These are phyloP conservation scores for Salix purpurea DNA, from an alignment of 345 rosid genomes.

Conservation along the genomic window DNA sequence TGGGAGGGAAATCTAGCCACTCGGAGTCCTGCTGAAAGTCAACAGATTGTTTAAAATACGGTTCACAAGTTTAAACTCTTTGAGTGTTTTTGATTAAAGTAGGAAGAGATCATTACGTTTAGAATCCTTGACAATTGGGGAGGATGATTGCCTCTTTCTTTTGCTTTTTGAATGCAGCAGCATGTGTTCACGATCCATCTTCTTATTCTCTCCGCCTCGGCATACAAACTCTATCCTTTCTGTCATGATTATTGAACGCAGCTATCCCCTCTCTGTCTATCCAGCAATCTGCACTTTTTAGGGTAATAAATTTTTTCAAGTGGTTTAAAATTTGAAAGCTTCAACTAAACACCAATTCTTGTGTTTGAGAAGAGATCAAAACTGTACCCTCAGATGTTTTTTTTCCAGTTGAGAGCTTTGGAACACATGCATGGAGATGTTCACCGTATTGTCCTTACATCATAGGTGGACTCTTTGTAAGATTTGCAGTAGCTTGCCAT, in stretches of 20 bases:
- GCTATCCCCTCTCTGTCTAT: neutral
- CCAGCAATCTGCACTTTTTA: neutral
- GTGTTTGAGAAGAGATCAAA: too few species aligned
- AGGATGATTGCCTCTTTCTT: slow-evolving; percentile 29
- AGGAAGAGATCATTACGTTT: slow-evolving; percentile 20
- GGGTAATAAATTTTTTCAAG: neutral
- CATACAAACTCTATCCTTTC: slow-evolving; percentile 6
- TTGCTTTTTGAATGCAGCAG: slow-evolving; percentile 13
- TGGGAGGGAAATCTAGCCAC: neutral
- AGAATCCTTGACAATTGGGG: slow-evolving; percentile 34
- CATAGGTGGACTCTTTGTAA: neutral
- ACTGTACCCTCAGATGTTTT: too few species aligned
- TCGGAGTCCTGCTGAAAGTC: neutral
- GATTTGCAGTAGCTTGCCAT: neutral
- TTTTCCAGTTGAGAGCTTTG: too few species aligned
- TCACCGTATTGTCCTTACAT: too few species aligned
- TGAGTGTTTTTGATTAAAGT: neutral
- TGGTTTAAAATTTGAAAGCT: neutral
- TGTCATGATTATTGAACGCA: neutral
- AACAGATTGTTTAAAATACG: slow-evolving; percentile 5
- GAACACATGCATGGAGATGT: too few species aligned
- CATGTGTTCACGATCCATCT: slow-evolving; percentile 43
- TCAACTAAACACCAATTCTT: too few species aligned
- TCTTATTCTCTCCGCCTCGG: slow-evolving; percentile 36
- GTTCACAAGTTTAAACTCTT: neutral